Conservation (phyloP, 2,329 filamentous ascomycete genomes). For the Hymenoscyphus scutula region DNA sequence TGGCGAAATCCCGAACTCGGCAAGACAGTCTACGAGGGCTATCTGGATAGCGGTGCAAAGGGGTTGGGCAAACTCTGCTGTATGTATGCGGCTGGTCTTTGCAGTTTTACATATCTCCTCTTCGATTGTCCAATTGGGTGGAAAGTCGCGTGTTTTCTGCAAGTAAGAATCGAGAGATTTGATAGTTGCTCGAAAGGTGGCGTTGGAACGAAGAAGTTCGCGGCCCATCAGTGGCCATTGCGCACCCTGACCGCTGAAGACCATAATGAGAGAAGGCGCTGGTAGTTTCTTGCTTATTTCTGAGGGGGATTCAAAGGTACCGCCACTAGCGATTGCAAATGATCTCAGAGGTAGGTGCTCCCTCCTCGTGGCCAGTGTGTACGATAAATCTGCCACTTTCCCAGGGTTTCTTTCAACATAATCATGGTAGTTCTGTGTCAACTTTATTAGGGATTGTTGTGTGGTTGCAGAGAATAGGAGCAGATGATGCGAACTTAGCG, state of each 20-base stretch:
- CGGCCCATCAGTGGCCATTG: constrained; percentile 32
- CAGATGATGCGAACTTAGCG: background rate
- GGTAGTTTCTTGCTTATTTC: constrained; percentile 34
- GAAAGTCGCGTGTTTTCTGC: background rate
- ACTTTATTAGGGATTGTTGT: background rate
- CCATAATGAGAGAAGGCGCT: constrained; percentile 43
- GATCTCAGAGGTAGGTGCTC: constrained; percentile 10
- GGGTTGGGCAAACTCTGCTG: constrained; percentile 37
- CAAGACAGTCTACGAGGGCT: constrained; percentile 42
- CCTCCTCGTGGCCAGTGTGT: constrained; percentile 6
- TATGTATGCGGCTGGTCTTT: constrained; percentile 38
- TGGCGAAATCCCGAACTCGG: constrained; percentile 41
- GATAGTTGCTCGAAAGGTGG: constrained; percentile 24
- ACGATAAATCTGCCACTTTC: constrained; percentile 7
- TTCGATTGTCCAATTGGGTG: constrained; percentile 19
- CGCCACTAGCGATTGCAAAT: constrained; percentile 17
- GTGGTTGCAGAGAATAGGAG: constrained; percentile 10
- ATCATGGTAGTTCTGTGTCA: background rate
- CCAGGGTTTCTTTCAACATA: background rate
- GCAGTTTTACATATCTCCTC: constrained; percentile 28
- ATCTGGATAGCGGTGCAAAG: constrained; percentile 49
- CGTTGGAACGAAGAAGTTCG: constrained; percentile 17
- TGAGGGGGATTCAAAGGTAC: constrained; percentile 46
- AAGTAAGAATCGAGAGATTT: constrained; percentile 11
- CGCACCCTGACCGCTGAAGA: constrained; percentile 35